phyloP scores from a whole-genome alignment of 2,329 filamentous ascomycete genomes.

The Endoconidiophora polonica region DNA sequence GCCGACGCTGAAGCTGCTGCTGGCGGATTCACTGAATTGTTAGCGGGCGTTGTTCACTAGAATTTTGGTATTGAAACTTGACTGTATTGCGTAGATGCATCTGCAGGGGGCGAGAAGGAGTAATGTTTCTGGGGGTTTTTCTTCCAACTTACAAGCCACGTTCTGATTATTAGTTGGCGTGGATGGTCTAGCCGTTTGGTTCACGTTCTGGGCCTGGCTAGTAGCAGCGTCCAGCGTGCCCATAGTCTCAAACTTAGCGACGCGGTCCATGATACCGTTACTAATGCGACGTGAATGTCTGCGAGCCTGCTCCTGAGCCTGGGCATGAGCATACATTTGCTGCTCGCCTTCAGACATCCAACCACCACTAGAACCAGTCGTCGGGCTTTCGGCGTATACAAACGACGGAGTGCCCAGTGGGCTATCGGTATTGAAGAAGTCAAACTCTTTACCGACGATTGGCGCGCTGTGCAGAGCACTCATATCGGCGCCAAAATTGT shows the following conservation, averaged over 20 bases:
- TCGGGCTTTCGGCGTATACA: slow-evolving; percentile 30
- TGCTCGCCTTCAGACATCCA: slow-evolving; percentile 37
- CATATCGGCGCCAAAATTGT: slow-evolving; percentile 23
- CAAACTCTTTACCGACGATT: slow-evolving; percentile 29
- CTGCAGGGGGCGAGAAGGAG: slow-evolving; percentile 4
- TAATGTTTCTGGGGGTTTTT: neutral
- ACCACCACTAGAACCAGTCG: slow-evolving; percentile 21
- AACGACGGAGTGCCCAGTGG: slow-evolving; percentile 32
- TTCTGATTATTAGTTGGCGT: slow-evolving; percentile 25
- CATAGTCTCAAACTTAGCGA: slow-evolving; percentile 41
- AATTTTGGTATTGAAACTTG: no score
- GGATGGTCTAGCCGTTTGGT: slow-evolving; percentile 3
- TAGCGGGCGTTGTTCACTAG: neutral
- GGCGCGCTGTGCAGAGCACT: slow-evolving; percentile 7
- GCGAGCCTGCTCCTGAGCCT: slow-evolving; percentile 21
- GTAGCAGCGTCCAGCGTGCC: slow-evolving; percentile 5
- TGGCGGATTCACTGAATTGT: neutral
- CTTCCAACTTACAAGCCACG: slow-evolving; percentile 33
- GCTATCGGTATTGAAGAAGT: slow-evolving; percentile 31
- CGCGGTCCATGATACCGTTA: slow-evolving; percentile 43
- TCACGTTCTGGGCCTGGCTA: neutral
- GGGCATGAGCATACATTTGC: slow-evolving; percentile 15
- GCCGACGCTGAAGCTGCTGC: slow-evolving; percentile 22
- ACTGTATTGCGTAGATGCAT: no score
- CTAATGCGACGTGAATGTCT: slow-evolving; percentile 31